phyloP scores from a whole-genome alignment of 1,284 basidiomycete genomes.

The Bjerkandera adusta region DNA sequence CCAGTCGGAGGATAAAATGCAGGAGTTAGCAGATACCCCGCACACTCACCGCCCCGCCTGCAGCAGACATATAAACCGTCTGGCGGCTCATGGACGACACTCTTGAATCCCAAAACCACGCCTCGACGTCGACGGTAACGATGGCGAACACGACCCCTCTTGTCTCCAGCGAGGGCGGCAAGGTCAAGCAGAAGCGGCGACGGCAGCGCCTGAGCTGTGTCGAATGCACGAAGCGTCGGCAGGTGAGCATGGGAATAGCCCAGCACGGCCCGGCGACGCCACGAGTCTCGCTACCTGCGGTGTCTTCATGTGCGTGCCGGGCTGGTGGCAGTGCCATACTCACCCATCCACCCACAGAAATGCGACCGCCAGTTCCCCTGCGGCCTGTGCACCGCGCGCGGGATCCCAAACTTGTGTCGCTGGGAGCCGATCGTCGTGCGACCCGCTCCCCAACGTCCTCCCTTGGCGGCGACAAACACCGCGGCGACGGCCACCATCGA shows the following conservation, averaged over 20 bases:
- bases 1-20: neutral
- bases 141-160: neutral
- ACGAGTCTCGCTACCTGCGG: constrained; percentile 2
- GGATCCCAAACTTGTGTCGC: constrained; percentile 49
- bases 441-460: constrained; percentile 47
- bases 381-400: constrained; percentile 46
- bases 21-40: neutral
- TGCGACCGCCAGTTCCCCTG: constrained; percentile 54
- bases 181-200: constrained; percentile 26
- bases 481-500: constrained; percentile 30
- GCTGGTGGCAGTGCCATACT: neutral
- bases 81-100: neutral
- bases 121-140: neutral
- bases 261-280: too few species aligned
- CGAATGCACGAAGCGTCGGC: constrained; percentile 53
- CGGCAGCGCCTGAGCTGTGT: constrained; percentile 47
- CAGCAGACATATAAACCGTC: too few species aligned
- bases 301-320: neutral
- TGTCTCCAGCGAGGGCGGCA: constrained; percentile 16
- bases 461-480: constrained; percentile 13
- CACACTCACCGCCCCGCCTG: neutral
- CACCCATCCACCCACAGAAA: constrained; percentile 35
- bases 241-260: constrained; percentile 32
- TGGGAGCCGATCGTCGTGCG: constrained; percentile 51
- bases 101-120: neutral